Conservation (phyloP, 441 rosid species). For the Corymbia citriodora region DNA sequence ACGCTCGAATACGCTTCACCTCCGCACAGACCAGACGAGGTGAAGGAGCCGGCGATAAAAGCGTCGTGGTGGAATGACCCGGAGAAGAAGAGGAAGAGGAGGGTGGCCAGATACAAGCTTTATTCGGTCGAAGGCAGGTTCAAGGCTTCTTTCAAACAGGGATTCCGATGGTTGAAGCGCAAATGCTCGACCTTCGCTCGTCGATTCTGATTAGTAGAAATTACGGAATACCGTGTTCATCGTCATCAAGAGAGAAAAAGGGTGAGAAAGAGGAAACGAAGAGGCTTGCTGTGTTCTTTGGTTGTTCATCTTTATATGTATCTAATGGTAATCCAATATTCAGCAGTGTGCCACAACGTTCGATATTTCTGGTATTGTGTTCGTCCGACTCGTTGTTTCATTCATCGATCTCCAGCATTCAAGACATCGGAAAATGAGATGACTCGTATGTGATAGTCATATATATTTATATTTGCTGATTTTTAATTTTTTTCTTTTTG, state of each 20-base stretch:
- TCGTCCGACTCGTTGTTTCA: not conserved
- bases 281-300: not conserved
- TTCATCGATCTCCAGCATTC: not conserved
- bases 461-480: not conserved
- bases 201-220: not conserved
- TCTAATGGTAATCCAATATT: not conserved
- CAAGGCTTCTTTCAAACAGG: slow-evolving; percentile 36
- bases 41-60: not conserved
- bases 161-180: slow-evolving; percentile 51
- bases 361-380: not conserved
- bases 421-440: not conserved
- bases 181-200: slow-evolving; percentile 40
- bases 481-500: not conserved
- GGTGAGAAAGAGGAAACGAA: not conserved
- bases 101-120: slow-evolving; percentile 49
- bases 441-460: not conserved
- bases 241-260: not conserved
- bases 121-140: slow-evolving; percentile 50
- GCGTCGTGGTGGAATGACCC: slow-evolving; percentile 52
- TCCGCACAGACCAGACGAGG: too few species aligned
- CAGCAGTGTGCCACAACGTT: not conserved
- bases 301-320: not conserved
- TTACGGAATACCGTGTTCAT: not conserved
- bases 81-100: slow-evolving; percentile 41
- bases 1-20: not conserved